Conservation (phyloP, 805 yeast species). For the Soucietia sequanensis region DNA sequence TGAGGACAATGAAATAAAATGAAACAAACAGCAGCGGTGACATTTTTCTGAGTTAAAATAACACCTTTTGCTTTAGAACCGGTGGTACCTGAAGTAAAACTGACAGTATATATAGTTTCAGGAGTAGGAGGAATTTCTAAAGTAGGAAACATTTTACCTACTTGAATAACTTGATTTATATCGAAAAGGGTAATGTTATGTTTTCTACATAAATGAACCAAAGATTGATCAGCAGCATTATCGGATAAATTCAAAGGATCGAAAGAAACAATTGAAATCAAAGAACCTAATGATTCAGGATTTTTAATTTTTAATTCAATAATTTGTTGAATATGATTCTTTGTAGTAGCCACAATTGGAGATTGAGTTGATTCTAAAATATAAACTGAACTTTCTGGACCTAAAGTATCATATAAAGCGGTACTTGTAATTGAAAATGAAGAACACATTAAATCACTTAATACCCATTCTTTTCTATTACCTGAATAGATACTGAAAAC, state of each 20-base stretch:
- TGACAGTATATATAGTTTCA: constrained; percentile 38
- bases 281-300: constrained; percentile 29
- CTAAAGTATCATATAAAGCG: constrained; percentile 42
- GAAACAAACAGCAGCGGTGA: constrained; percentile 14
- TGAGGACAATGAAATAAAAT: neutral
- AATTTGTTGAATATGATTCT: constrained; percentile 47
- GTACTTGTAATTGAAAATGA: constrained; percentile 35
- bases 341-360: constrained; percentile 53
- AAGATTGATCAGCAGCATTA: constrained; percentile 15
- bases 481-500: constrained; percentile 32
- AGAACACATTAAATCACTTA: constrained; percentile 35
- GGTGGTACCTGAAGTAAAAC: constrained; percentile 60
- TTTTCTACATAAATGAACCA: constrained; percentile 20
- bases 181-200: constrained; percentile 28
- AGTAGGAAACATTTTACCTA: constrained; percentile 39
- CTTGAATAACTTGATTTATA: constrained; percentile 26
- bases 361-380: constrained; percentile 33
- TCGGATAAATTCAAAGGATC: constrained; percentile 33
- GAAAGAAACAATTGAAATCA: constrained; percentile 57
- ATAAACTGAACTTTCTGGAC: constrained; percentile 30
- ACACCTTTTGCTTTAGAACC: constrained; percentile 78
- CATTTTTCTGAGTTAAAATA: constrained; percentile 36
- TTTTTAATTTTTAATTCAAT: constrained; percentile 40
- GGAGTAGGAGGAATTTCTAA: constrained; percentile 27
- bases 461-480: constrained; percentile 38